Evolutionary conservation across 2,329 filamentous ascomycete genomes (phyloP), one percentile per base, ranked within the genome.

Genomic region (Diplodia mutila): DNA sequence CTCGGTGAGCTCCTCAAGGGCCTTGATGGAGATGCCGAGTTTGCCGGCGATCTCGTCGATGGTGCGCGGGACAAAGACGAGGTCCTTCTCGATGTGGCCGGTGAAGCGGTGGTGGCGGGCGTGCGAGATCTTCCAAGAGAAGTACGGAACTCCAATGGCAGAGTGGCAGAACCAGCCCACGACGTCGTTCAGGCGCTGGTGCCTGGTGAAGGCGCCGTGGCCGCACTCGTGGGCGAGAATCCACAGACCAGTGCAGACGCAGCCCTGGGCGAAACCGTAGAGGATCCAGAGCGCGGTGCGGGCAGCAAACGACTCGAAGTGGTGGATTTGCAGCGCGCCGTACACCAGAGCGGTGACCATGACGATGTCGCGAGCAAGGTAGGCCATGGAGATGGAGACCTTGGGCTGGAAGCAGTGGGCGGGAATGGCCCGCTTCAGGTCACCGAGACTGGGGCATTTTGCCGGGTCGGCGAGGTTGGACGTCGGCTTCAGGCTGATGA

Each of bases 41-140:
- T 61, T 68, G 37, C 49, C 25, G 51, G 66, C 59, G n/a, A 68
- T 49, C 53, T 70, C 68, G 53, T 68, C 63, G 14, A 46, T 39
- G 8, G 65, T 67, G 63, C 69, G 71, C 9, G 79, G 79, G 1
- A 80, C 78, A 51, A 78, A 80, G 14, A 76, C 77, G n/a, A 75
- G 78, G 75, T 91, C 89, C 80, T 87, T 88, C 68, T 88, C 84
- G 80, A 90, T 87, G 80, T 91, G 85, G 71, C 87, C 87, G 53
- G 87, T 88, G 78, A 86, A 89, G 71, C 85, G 86, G 80, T 92
- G 90, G 78, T 92, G 90, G 61, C 89, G 85, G 68, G 85, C 84
- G 77, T 92, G 90, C 37, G 86, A 89, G 76, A 87, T 88, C 80
- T 90, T 88, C 90, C 90, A 92, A 59, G 86, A 88, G 80, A 91